These are phyloP conservation scores for Rubia balearica DNA, from an alignment of 305 asterid genomes.

Conservation along the genomic window DNA sequence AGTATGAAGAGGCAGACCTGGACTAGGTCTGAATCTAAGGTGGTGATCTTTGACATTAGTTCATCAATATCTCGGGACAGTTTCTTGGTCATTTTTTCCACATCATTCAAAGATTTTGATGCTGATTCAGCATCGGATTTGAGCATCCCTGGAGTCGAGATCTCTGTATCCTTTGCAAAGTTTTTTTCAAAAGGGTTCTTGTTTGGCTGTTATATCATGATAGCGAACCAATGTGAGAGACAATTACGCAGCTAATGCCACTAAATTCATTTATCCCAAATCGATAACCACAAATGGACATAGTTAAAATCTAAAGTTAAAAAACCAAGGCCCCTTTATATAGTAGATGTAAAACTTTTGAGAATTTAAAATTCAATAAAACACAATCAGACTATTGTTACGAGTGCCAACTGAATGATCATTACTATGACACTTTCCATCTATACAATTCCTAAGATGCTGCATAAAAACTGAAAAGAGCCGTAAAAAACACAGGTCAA, in stretches of 20 bases:
- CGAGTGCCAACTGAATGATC: not conserved
- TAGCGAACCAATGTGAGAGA: conserved; percentile 3
- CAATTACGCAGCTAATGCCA: not conserved
- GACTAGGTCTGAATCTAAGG: conserved; percentile 51
- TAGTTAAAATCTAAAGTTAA: not conserved
- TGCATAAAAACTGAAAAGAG: too few relatives aligned
- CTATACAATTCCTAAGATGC: not conserved
- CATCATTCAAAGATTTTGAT: conserved; percentile 31
- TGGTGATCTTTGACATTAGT: conserved; percentile 41
- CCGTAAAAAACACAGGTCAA: not conserved
- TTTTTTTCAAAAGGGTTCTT: conserved; percentile 33
- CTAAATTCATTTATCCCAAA: not conserved
- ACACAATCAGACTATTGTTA: not conserved
- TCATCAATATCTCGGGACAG: conserved; percentile 43
- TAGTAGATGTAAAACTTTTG: too few relatives aligned
- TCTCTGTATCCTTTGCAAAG: conserved; percentile 30
- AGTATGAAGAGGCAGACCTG: conserved; percentile 44
- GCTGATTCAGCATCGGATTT: conserved; percentile 25
- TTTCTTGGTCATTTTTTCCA: conserved; percentile 37
- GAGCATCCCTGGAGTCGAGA: conserved; percentile 23
- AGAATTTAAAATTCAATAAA: not conserved
- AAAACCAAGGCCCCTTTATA: not conserved
- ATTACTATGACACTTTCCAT: not conserved
- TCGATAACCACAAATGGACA: not conserved
- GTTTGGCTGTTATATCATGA: conserved; percentile 31